These are phyloP conservation scores for Multifurca ochricompacta DNA, from an alignment of 768 basidiomycete species.

Conservation along the genomic window DNA sequence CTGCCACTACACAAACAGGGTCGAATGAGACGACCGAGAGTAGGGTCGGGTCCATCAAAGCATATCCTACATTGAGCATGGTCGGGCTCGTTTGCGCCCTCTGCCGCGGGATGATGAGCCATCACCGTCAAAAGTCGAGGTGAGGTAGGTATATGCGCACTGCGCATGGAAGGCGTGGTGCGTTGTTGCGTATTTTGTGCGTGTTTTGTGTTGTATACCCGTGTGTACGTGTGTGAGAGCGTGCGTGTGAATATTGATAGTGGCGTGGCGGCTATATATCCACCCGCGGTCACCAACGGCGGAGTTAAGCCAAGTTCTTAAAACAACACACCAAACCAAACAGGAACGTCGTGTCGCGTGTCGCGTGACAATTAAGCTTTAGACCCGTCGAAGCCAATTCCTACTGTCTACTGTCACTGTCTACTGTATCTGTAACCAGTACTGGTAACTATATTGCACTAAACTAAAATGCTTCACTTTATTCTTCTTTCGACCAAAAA, in stretches of 20 bases:
- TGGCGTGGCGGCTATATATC: too few species aligned
- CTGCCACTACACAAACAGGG: conserved; percentile 78
- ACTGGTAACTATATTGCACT: conserved; percentile 8
- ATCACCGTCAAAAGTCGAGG: neutral
- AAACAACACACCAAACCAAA: too few species aligned
- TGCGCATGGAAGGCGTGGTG: neutral
- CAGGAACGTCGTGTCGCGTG: too few species aligned
- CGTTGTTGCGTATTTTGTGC: too few species aligned
- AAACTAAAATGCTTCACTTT: conserved; percentile 7
- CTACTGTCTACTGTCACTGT: too few species aligned
- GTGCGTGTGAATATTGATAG: neutral
- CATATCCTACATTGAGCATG: conserved; percentile 83
- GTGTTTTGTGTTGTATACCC: neutral
- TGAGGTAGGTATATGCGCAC: neutral
- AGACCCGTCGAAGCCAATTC: conserved; percentile 14
- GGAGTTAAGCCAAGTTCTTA: too few species aligned
- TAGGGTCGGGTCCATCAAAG: conserved; percentile 56
- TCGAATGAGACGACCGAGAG: conserved; percentile 69
- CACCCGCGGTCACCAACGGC: too few species aligned
- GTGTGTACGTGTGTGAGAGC: neutral
- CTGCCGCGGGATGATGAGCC: neutral
- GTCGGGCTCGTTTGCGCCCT: conserved; percentile 1
- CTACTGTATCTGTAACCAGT: neutral
- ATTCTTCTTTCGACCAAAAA: conserved; percentile 1
- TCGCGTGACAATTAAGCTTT: conserved; percentile 21